These are phyloP conservation scores for Tanacetum coccineum DNA, from an alignment of 129 eudicot genomes.

Conservation along the genomic window DNA sequence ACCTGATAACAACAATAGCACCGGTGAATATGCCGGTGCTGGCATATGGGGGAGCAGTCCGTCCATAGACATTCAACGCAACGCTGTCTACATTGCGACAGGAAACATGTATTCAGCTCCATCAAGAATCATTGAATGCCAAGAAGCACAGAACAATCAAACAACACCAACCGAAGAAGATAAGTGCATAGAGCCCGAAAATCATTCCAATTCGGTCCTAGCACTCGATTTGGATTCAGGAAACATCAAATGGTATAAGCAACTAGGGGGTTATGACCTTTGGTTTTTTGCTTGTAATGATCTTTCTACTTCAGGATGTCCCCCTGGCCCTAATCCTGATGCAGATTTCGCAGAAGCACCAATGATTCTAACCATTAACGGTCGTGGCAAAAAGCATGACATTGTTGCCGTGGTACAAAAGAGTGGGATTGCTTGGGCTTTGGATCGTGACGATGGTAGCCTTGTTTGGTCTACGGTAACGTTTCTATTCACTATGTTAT, in stretches of 20 bases:
- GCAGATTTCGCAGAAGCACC: slow-evolving; percentile 89
- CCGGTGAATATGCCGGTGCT: slow-evolving; percentile 56
- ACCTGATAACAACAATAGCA: slow-evolving; percentile 60
- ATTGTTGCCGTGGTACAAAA: slow-evolving; percentile 72
- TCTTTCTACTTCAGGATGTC: slow-evolving; percentile 65
- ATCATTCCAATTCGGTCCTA: slow-evolving; percentile 56
- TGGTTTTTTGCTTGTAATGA: slow-evolving; percentile 50
- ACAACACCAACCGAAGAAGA: slow-evolving; percentile 46
- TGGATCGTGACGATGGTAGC: slow-evolving; percentile 66
- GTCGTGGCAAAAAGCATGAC: slow-evolving; percentile 36
- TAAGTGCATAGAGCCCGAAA: slow-evolving; percentile 49
- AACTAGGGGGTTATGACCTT: slow-evolving; percentile 63
- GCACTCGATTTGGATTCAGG: slow-evolving; percentile 61
- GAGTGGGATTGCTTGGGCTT: slow-evolving; percentile 82
- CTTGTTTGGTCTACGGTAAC: slow-evolving; percentile 63
- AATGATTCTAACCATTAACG: slow-evolving; percentile 46
- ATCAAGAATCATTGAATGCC: slow-evolving; percentile 50
- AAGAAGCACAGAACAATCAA: slow-evolving; percentile 54
- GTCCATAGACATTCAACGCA: slow-evolving; percentile 45
- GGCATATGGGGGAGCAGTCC: slow-evolving; percentile 91
- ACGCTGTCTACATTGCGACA: slow-evolving; percentile 50
- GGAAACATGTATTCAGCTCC: slow-evolving; percentile 72
- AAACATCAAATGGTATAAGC: slow-evolving; percentile 47
- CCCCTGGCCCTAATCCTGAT: slow-evolving; percentile 75
- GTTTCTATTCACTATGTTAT: not conserved